A percentile compares a stretch with the other conserved stretches of the same genome.
Evolutionary conservation across 169 alveolate genomes (phyloP).

Genomic region (Plasmodium malariae): DNA sequence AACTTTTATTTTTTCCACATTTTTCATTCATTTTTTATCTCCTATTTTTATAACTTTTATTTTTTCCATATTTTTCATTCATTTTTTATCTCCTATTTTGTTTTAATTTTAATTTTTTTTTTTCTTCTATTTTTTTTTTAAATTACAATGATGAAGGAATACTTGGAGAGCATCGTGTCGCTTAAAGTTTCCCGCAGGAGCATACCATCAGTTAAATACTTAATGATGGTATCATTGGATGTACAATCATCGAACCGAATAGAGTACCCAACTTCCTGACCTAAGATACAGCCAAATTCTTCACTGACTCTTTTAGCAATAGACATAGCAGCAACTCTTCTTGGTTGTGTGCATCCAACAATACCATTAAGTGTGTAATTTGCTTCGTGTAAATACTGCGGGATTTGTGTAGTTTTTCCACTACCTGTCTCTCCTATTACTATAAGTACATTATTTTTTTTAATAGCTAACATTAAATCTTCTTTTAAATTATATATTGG

Average conservation of each 20-base stretch:
- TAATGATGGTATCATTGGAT: slow-evolving; percentile 96
- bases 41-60: no score
- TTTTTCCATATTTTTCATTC: neutral
- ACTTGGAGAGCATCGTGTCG: slow-evolving; percentile 92
- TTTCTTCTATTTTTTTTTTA: neutral
- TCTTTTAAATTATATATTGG: slow-evolving; percentile 96
- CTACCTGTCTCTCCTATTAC: slow-evolving; percentile 99
- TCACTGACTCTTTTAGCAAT: slow-evolving; percentile 98
- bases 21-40: neutral
- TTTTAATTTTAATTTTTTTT: neutral
- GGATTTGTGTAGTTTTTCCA: slow-evolving; percentile 98
- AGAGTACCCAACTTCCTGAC: slow-evolving; percentile 97
- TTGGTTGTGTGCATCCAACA: slow-evolving; percentile 99
- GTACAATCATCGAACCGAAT: slow-evolving; percentile 98
- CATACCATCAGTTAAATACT: slow-evolving; percentile 99
- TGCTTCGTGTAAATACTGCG: slow-evolving; percentile 96
- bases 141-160: slow-evolving; percentile 94
- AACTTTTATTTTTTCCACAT: no score
- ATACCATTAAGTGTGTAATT: slow-evolving; percentile 93
- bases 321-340: slow-evolving; percentile 99
- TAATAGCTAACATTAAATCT: slow-evolving; percentile 93
- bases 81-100: slow-evolving; percentile 2
- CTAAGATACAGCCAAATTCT: slow-evolving; percentile 98
- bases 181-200: slow-evolving; percentile 96
- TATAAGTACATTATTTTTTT: slow-evolving; percentile 93